These are phyloP conservation scores for Schizosaccharomyces versatilis DNA, from an alignment of 1,139 yeast species.

Conservation along the genomic window DNA sequence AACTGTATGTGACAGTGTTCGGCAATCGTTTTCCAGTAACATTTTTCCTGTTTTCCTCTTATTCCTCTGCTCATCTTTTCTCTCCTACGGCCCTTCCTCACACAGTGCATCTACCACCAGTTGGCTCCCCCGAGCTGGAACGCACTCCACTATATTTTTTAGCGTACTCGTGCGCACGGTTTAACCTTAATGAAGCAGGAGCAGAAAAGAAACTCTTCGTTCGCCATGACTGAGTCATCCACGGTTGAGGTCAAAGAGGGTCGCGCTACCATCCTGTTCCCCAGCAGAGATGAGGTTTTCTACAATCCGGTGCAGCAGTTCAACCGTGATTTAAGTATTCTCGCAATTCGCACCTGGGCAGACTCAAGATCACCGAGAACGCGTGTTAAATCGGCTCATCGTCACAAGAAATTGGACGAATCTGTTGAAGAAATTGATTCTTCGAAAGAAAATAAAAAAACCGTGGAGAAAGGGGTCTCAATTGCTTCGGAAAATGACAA, in stretches of 20 bases:
- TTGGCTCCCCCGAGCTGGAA: no score
- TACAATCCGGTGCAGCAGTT: constrained; percentile 94
- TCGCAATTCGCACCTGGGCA: constrained; percentile 73
- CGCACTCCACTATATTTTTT: no score
- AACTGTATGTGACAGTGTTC: no score
- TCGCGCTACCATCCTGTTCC: constrained; percentile 53
- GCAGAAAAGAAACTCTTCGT: neutral
- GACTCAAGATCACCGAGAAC: constrained; percentile 26
- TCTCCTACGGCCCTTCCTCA: no score
- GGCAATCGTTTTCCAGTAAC: no score
- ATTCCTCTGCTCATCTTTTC: no score
- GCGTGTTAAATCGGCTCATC: constrained; percentile 19
- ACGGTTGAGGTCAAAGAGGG: constrained; percentile 38
- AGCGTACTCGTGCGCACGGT: no score
- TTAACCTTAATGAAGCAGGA: no score
- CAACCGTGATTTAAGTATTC: constrained; percentile 70
- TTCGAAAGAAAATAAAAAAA: constrained; percentile 14
- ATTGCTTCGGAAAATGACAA: neutral
- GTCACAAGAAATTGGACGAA: constrained; percentile 12
- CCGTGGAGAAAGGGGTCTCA: neutral
- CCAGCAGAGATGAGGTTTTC: constrained; percentile 56
- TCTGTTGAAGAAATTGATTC: constrained; percentile 14
- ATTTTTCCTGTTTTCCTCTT: no score
- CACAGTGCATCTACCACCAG: no score
- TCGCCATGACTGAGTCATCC: neutral